A percentile compares a stretch with the other conserved stretches of the same genome.
These are phyloP conservation scores for Spathaspora gorwiae DNA, from an alignment of 805 yeast species.

Conservation along the genomic window DNA sequence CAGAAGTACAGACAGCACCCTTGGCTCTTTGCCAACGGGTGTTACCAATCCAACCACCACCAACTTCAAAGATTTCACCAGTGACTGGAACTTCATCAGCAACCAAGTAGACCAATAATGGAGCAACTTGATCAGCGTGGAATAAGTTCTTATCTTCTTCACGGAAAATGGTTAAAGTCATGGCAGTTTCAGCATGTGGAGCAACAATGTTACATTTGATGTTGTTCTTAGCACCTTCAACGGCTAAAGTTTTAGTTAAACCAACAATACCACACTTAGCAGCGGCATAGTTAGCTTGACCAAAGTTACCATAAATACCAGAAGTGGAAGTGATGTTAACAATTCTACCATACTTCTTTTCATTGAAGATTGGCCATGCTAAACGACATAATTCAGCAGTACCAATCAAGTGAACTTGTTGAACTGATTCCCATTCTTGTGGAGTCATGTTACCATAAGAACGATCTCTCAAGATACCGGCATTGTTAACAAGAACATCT, in stretches of 20 bases:
- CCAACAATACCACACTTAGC: conserved; percentile 90
- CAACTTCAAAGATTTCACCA: conserved; percentile 86
- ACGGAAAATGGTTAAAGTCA: conserved; percentile 85
- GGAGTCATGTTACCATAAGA: conserved; percentile 83
- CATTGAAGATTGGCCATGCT: conserved; percentile 85
- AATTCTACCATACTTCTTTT: conserved; percentile 76
- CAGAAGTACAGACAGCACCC: conserved; percentile 66
- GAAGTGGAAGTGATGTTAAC: conserved; percentile 92
- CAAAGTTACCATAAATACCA: conserved; percentile 96
- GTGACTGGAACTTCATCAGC: conserved; percentile 66
- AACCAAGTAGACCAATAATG: conserved; percentile 75
- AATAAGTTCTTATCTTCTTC: conserved; percentile 77
- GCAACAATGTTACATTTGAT: conserved; percentile 82
- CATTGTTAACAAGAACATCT: conserved; percentile 85
- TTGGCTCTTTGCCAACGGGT: conserved; percentile 93
- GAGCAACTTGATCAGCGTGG: conserved; percentile 87
- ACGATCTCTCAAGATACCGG: conserved; percentile 89
- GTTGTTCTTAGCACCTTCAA: conserved; percentile 79
- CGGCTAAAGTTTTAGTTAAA: conserved; percentile 77
- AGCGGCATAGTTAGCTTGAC: conserved; percentile 93
- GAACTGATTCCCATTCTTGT: conserved; percentile 76
- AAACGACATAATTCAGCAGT: conserved; percentile 78
- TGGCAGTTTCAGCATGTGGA: conserved; percentile 97
- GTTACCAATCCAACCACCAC: conserved; percentile 94
- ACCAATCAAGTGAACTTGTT: conserved; percentile 78